Evolutionary conservation across 164 flowering plant genomes (phyloP).

Genomic region (Saururus chinensis): DNA sequence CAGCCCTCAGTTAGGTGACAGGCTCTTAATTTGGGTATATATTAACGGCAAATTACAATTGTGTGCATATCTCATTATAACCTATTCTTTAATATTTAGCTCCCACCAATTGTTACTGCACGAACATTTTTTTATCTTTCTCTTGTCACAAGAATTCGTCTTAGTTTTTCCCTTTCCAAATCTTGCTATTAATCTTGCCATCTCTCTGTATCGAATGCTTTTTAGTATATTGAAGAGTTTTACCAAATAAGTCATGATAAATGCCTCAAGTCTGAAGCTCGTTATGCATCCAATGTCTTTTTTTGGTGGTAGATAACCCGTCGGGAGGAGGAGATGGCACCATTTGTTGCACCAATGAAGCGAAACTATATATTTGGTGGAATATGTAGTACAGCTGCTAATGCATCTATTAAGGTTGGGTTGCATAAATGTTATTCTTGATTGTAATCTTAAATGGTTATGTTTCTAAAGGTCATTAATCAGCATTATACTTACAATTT

Average conservation of each 20-base stretch:
- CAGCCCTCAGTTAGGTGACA: no score
- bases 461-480: no score
- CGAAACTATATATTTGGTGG: constrained; percentile 94
- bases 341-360: constrained; percentile 69
- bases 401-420: constrained; percentile 76
- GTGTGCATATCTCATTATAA: no score
- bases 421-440: background rate
- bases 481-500: constrained; percentile 3
- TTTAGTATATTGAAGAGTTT: no score
- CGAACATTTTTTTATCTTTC: no score
- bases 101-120: no score
- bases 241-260: no score
- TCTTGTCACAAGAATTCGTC: background rate
- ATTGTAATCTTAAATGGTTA: background rate
- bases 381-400: constrained; percentile 77
- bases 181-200: background rate
- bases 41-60: no score
- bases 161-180: background rate
- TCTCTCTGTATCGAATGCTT: no score
- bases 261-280: no score
- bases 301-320: constrained; percentile 60
- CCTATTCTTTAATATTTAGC: no score
- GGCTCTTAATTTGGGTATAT: no score
- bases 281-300: background rate
- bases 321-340: constrained; percentile 95